These are phyloP conservation scores for Hamamelis virginiana DNA, from an alignment of 164 flowering plant genomes.

Conservation along the genomic window DNA sequence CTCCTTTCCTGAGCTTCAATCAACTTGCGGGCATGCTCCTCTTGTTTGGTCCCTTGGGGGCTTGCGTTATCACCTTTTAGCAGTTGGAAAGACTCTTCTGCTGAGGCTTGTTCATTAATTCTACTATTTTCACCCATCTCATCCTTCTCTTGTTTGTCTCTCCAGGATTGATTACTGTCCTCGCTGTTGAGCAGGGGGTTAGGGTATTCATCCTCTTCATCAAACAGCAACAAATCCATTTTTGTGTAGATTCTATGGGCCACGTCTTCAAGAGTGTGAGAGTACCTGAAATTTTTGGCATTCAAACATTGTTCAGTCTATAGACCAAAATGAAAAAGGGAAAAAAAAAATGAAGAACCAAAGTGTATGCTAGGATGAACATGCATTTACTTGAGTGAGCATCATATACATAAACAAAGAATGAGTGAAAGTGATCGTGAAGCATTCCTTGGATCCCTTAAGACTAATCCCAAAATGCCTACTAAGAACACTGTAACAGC, in stretches of 20 bases:
- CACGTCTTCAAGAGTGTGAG: conserved; percentile 47
- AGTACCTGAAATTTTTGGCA: conserved; percentile 54
- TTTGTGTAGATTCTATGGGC: conserved; percentile 58
- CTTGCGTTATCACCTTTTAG: conserved; percentile 17
- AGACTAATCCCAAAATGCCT: too few relatives aligned
- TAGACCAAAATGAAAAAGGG: background rate
- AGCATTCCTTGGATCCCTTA: too few relatives aligned
- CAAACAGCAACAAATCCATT: conserved; percentile 72
- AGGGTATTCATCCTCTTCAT: conserved; percentile 49
- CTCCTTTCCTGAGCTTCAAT: conserved; percentile 62
- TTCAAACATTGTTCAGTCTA: background rate
- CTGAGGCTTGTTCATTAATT: conserved; percentile 21
- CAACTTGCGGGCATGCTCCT: conserved; percentile 39
- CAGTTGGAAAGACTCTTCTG: conserved; percentile 30
- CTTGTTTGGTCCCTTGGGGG: conserved; percentile 17
- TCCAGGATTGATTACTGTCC: conserved; percentile 57
- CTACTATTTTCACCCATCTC: conserved; percentile 24
- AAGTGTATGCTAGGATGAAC: too few relatives aligned
- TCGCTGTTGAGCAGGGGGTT: conserved; percentile 52
- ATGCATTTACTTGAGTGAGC: too few relatives aligned
- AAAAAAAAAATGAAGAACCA: too few relatives aligned
- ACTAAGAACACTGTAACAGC: too few relatives aligned
- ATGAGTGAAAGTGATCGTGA: too few relatives aligned
- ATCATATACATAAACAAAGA: too few relatives aligned
- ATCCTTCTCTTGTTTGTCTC: conserved; percentile 31